These are phyloP conservation scores for Colletotrichum gigasporum DNA, from an alignment of 2,329 filamentous ascomycete species.

Conservation along the genomic window DNA sequence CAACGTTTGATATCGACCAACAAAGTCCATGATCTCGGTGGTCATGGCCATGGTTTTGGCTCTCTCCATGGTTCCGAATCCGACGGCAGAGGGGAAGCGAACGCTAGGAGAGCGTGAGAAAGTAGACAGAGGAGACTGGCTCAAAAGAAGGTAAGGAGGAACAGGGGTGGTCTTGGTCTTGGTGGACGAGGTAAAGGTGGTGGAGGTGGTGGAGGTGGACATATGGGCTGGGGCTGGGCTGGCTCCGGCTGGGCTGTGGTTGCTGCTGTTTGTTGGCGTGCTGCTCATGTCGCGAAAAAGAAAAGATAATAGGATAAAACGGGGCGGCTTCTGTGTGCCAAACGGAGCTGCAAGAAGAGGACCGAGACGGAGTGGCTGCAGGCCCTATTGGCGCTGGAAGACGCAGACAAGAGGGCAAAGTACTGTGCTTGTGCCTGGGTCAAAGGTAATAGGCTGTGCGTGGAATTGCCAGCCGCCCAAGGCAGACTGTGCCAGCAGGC, in stretches of 20 bases:
- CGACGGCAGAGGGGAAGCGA: conserved; percentile 16
- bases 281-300: background rate
- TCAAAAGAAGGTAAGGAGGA: conserved; percentile 15
- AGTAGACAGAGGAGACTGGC: conserved; percentile 1
- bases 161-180: conserved; percentile 21
- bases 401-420: background rate
- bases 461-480: conserved; percentile 1
- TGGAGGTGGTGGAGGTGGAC: conserved; percentile 5
- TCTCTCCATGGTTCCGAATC: conserved; percentile 12
- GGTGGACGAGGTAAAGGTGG: conserved; percentile 13
- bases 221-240: background rate
- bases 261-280: background rate
- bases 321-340: background rate
- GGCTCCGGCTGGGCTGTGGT: background rate
- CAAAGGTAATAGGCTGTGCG: background rate
- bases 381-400: conserved; percentile 19
- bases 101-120: conserved; percentile 5
- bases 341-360: conserved; percentile 3
- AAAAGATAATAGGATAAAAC: background rate
- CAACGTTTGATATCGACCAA: conserved; percentile 56
- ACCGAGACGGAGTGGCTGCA: conserved; percentile 9
- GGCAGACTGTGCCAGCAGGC: background rate
- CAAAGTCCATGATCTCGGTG: conserved; percentile 52
- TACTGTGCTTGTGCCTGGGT: conserved; percentile 6
- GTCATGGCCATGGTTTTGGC: conserved; percentile 37